These are phyloP conservation scores for Hygrophila difformis DNA, from an alignment of 257 asterid species.

Conservation along the genomic window DNA sequence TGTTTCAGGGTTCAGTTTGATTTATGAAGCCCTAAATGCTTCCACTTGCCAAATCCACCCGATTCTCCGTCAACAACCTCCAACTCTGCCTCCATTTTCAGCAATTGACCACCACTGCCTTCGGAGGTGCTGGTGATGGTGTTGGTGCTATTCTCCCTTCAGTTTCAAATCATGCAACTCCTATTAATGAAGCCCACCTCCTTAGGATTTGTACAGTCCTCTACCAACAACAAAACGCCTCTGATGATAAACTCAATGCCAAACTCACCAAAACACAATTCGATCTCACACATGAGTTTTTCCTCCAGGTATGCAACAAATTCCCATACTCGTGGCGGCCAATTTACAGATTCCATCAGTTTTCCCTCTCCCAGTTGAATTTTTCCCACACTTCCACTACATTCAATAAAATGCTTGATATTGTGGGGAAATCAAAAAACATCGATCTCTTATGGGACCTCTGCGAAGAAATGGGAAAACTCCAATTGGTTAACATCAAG, in stretches of 20 bases:
- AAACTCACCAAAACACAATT: slow-evolving; percentile 44
- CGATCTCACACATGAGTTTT: slow-evolving; percentile 68
- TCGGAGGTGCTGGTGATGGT: slow-evolving; percentile 18
- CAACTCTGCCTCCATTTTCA: not conserved
- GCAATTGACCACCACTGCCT: slow-evolving; percentile 13
- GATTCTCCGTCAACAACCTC: too few species aligned
- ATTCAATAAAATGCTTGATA: slow-evolving; percentile 65
- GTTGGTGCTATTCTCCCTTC: slow-evolving; percentile 15
- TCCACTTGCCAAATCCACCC: slow-evolving; percentile 13
- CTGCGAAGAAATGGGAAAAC: slow-evolving; percentile 48
- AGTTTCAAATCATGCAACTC: slow-evolving; percentile 16
- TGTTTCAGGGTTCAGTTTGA: too few species aligned
- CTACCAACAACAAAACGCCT: slow-evolving; percentile 77
- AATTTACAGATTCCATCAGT: slow-evolving; percentile 59
- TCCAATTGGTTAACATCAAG: slow-evolving; percentile 45
- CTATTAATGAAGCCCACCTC: slow-evolving; percentile 57
- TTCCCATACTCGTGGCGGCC: slow-evolving; percentile 89
- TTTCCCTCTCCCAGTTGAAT: slow-evolving; percentile 34
- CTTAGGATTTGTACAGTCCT: slow-evolving; percentile 75
- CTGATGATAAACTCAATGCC: slow-evolving; percentile 43
- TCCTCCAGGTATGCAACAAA: slow-evolving; percentile 77
- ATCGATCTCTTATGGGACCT: slow-evolving; percentile 77
- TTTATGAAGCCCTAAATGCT: slow-evolving; percentile 27
- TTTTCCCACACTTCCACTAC: slow-evolving; percentile 68
- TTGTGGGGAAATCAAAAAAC: slow-evolving; percentile 76